Evolutionary conservation across 495 filamentous ascomycete genomes (phyloP).

Genomic region (Penicillium ucsense): DNA sequence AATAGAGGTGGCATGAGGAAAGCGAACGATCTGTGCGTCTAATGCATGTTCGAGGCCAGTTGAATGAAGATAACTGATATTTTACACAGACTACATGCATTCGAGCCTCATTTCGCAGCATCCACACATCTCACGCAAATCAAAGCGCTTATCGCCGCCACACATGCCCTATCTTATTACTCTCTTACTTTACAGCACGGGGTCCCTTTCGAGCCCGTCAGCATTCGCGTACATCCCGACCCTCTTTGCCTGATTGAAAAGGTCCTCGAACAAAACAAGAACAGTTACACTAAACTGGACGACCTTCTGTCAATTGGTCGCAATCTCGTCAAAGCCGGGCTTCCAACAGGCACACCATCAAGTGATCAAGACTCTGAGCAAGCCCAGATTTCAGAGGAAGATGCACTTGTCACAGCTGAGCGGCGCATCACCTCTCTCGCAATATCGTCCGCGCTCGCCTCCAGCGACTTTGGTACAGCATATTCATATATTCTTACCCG

Average conservation of each 20-base stretch:
- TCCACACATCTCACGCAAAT: conserved; percentile 47
- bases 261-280: conserved; percentile 77
- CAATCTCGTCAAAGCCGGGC: conserved; percentile 64
- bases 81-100: conserved; percentile 51
- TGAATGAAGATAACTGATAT: conserved; percentile 5
- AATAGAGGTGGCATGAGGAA: conserved; percentile 75
- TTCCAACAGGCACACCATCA: conserved; percentile 24
- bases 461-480: conserved; percentile 93
- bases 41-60: not conserved
- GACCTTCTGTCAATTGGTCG: conserved; percentile 70
- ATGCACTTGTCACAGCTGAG: conserved; percentile 35
- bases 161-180: conserved; percentile 81
- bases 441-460: conserved; percentile 72
- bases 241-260: conserved; percentile 76
- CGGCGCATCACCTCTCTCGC: conserved; percentile 78
- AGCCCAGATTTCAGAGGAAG: conserved; percentile 12
- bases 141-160: conserved; percentile 67
- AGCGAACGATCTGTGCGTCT: conserved; percentile 69
- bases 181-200: conserved; percentile 83
- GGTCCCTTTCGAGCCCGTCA: conserved; percentile 84
- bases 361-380: conserved; percentile 11
- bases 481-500: conserved; percentile 85
- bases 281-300: conserved; percentile 78
- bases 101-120: conserved; percentile 51
- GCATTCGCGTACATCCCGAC: conserved; percentile 76